Base-by-base conservation (phyloP, 2,329 filamentous ascomycete species). In the Apiospora aurea region DNA sequence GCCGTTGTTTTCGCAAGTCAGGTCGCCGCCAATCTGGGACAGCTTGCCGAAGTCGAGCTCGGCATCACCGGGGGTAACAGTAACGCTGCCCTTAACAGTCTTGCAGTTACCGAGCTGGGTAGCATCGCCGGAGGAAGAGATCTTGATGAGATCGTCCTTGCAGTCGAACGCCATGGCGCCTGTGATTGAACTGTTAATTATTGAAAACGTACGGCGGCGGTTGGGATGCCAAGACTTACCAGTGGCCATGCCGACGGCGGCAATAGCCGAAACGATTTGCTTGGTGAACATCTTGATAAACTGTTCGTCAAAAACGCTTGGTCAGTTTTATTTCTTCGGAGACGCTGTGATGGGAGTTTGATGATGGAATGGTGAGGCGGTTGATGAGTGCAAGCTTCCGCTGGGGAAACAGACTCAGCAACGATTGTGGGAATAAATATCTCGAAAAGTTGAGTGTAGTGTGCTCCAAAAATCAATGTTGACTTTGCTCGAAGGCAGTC, bases 61-160 rank as follows among this genome's bases (percentile, higher is more conserved):
- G 67, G 88, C 88, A 69, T 86, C 83, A 51, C 90, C 87, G 69
- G 81, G 80, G 49, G 86, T 85, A 74, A 86, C 87, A 75, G 97
- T 87, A 74, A 89, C 87, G 80, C 89, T 87, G 78, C 93, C 94
- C 69, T 88, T 84, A 80, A 94, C 87, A 71, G 89, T 92, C n/a
- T 83, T 80, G 88, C 95, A 97, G 75, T 80, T 78, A 70, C 87
- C 81, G 73, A 96, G 84, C 68, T 80, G 81, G 24, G 86, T 87
- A 72, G 89, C 90, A 79, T 93, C 88, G 77, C 89, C 88, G 71
- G 85, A 88, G 83, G 88, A 91, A 81, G 87, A 87, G 84, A 94
- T 87, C 76, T 89, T 91, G 74, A 84, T 83, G 24, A 84, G 84
- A 69, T 78, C 72, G 73, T 81, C 78, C 68, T 78, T 78, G 78